Conservation (phyloP, 768 basidiomycete genomes). For the Lyophyllum decastes region DNA sequence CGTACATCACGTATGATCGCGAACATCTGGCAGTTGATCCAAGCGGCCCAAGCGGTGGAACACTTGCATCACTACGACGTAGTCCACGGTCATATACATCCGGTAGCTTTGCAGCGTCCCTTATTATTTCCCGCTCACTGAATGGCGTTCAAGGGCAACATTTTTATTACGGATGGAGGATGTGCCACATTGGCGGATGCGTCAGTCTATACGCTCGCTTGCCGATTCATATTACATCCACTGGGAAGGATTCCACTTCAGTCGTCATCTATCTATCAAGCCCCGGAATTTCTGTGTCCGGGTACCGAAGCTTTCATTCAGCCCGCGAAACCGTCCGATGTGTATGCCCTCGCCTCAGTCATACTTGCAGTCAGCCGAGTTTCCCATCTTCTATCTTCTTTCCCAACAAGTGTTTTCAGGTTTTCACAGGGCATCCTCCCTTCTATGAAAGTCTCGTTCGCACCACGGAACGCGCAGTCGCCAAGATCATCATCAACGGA, state of each 20-base stretch:
- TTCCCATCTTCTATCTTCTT: neutral
- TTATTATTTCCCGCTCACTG: neutral
- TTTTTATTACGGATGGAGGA: conserved; percentile 12
- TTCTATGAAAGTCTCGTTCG: neutral
- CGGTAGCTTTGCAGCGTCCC: neutral
- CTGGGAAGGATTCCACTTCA: neutral
- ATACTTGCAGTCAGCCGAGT: conserved; percentile 10
- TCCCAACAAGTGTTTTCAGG: neutral
- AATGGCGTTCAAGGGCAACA: conserved; percentile 6
- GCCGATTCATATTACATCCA: neutral
- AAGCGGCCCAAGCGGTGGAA: conserved; percentile 12
- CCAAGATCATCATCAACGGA: neutral
- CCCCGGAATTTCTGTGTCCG: conserved; percentile 9
- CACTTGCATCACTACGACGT: conserved; percentile 9
- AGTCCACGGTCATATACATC: conserved; percentile 16
- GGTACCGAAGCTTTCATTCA: neutral
- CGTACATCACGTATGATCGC: neutral
- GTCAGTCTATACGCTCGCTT: conserved; percentile 2
- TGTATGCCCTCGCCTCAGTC: conserved; percentile 12
- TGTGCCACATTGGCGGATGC: conserved; percentile 7
- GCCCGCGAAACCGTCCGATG: conserved; percentile 10
- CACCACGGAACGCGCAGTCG: neutral
- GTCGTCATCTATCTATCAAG: conserved; percentile 6
- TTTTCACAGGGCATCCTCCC: conserved; percentile 12
- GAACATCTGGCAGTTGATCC: neutral